A percentile compares a stretch with the other conserved stretches of the same genome.
Conservation (phyloP, 495 filamentous ascomycete genomes). For the Schizothecium vesticola region DNA sequence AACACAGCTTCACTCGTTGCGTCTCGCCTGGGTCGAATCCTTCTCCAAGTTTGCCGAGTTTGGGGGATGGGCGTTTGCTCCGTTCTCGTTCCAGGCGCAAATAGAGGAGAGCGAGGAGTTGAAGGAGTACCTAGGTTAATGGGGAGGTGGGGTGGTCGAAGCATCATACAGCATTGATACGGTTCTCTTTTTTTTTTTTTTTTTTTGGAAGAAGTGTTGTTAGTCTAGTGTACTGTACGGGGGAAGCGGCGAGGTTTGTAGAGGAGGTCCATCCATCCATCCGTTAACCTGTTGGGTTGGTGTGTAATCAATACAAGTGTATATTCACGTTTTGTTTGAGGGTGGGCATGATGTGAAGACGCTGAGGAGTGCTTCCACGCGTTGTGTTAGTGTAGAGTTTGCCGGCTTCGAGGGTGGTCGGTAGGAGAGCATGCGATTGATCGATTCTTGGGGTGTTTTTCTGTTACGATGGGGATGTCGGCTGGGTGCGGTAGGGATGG, state of each 20-base stretch:
- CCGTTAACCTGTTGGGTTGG: neutral
- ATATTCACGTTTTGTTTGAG: neutral
- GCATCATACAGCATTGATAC: neutral
- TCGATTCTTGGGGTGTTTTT: neutral
- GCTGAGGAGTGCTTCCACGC: too few relatives aligned
- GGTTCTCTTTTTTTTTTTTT: neutral
- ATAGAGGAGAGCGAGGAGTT: constrained; percentile 74
- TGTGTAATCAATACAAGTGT: neutral
- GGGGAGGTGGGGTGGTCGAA: neutral
- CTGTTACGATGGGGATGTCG: neutral
- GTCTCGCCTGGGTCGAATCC: constrained; percentile 99
- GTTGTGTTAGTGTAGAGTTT: too few relatives aligned
- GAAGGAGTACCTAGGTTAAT: constrained; percentile 40
- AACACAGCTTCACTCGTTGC: constrained; percentile 69
- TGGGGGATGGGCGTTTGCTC: constrained; percentile 83
- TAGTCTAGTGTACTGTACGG: neutral
- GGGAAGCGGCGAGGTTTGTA: neutral
- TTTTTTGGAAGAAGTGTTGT: neutral
- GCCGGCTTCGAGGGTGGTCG: neutral
- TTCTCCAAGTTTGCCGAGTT: constrained; percentile 99
- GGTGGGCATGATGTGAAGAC: neutral
- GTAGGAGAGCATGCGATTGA: neutral
- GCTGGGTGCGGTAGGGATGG: too few relatives aligned
- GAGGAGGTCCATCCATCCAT: neutral
- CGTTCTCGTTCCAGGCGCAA: constrained; percentile 83